Percentiles rank a stretch among this genome's conserved stretches.
phyloP scores from a whole-genome alignment of 2,329 filamentous ascomycete species.

The Sclerotinia minor region DNA sequence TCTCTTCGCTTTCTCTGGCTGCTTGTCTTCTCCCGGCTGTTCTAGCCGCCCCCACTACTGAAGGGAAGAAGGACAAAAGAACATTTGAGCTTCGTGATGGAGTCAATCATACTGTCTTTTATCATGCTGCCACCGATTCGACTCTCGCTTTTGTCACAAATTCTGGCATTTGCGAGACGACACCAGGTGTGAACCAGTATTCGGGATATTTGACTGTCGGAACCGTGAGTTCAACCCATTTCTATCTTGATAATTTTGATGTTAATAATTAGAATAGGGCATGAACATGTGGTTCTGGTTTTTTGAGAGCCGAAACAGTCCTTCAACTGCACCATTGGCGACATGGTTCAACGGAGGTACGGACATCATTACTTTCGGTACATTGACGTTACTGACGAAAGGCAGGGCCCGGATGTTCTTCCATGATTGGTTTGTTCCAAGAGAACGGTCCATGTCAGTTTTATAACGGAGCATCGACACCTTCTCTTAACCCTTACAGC shows the following conservation, averaged over 20 bases:
- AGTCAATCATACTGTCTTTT: constrained; percentile 48
- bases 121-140: constrained; percentile 49
- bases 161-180: constrained; percentile 54
- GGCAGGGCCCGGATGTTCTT: constrained; percentile 49
- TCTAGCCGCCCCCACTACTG: constrained; percentile 25
- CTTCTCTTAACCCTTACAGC: constrained; percentile 46
- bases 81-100: constrained; percentile 43
- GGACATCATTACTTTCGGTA: background rate
- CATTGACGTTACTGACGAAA: background rate
- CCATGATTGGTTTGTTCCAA: constrained; percentile 62
- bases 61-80: constrained; percentile 36
- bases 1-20: constrained; percentile 22
- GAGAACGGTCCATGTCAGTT: constrained; percentile 49
- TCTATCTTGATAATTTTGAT: constrained; percentile 37
- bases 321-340: constrained; percentile 47
- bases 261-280: constrained; percentile 25
- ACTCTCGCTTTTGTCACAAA: constrained; percentile 52
- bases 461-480: constrained; percentile 45
- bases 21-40: constrained; percentile 28
- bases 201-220: constrained; percentile 54
- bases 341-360: constrained; percentile 49
- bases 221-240: constrained; percentile 21
- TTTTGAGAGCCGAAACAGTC: constrained; percentile 56
- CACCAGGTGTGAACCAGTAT: constrained; percentile 51
- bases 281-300: constrained; percentile 49